Evolutionary conservation across 352 stramenopile genomes (phyloP).

Genomic region (Globisporangium okanoganense): DNA sequence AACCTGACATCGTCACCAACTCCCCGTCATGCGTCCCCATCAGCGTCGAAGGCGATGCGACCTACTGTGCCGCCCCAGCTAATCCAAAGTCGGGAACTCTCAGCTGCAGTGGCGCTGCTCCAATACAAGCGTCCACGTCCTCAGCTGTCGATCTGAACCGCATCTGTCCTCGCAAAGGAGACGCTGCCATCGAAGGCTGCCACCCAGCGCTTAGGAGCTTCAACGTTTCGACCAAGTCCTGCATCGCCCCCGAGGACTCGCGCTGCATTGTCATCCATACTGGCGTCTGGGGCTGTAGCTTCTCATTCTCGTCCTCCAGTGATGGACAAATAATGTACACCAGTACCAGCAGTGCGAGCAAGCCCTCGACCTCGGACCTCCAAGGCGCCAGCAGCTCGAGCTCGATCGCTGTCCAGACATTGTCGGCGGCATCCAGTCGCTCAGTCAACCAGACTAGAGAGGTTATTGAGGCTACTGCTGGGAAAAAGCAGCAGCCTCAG

Average conservation of each 20-base stretch:
- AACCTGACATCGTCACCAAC: background rate
- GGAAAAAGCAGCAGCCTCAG: background rate
- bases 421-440: background rate
- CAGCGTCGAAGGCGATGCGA: background rate
- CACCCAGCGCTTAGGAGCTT: background rate
- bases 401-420: background rate
- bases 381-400: background rate
- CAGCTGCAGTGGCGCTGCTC: conserved; percentile 2
- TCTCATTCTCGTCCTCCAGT: background rate
- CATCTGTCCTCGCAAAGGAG: conserved; percentile 6
- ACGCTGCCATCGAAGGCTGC: background rate
- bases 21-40: background rate
- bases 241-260: conserved; percentile 4
- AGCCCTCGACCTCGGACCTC: background rate
- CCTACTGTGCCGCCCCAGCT: background rate
- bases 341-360: background rate
- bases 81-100: background rate
- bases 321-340: background rate
- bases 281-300: background rate
- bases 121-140: background rate
- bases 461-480: background rate
- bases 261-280: background rate
- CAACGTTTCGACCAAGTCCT: background rate
- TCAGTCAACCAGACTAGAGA: background rate
- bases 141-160: background rate